Evolutionary conservation across 257 asterid genomes (phyloP), one percentile per base, ranked within the genome.

Genomic region (Solanum okadae): DNA sequence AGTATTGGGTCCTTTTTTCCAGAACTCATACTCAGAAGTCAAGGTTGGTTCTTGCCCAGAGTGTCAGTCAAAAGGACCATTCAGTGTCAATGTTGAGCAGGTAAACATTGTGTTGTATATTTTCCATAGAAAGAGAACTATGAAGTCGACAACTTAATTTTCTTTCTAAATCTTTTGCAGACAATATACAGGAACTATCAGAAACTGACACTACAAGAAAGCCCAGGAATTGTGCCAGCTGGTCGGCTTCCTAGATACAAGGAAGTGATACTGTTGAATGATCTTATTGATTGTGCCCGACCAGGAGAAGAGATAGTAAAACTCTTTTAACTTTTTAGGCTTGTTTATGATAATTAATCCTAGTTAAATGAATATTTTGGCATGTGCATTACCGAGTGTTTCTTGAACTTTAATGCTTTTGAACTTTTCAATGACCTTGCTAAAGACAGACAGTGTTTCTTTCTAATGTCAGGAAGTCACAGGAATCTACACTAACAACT

Each of bases 181-280:
- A 96, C 99, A 86, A 91, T 97, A 88, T 97, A 97, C 90, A 95
- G 99, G 91, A 97, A 97, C 92, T 97, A 95, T 92, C 99, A 97
- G 94, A 97, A 95, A 90, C 96, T 97, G 86, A 94, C 98, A 63
- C 98, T 97, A 85, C 99, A 97, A 91, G 99, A 97, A 91, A 96
- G 99, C 92, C 99, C 99, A 16, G 99, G 98, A 91, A 96, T 95
- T 90, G 98, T 97, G 89, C 99, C 99, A 89, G 98, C 99, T 87
- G 99, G 99, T 76, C 97, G 99, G 84, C 98, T 97, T 87, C 99
- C 99, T 49, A 94, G 99, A 94, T 94, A 94, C 95, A 97, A 97
- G 95, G 99, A 97, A 97, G 98, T 97, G 86, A 97, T 97, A 90
- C 90, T 97, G 88, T 91, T 97, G 96, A 97, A 97, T 93, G 99